Base-by-base conservation (phyloP, 495 filamentous ascomycete genomes). In the Aspergillus asperescens region DNA sequence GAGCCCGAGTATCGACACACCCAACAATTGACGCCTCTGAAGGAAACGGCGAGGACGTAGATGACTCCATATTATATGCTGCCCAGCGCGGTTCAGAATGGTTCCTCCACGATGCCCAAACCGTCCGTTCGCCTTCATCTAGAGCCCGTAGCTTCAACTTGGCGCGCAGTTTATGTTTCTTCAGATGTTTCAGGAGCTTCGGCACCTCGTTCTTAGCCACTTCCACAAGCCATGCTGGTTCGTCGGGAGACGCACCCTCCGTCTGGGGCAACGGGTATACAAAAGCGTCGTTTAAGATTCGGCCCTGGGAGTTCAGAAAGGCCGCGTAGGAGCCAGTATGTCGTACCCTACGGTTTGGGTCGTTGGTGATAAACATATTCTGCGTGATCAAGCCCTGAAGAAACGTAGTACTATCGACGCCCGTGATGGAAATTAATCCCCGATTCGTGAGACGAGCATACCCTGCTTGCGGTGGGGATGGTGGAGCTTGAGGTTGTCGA, bases 221-320 rank as follows among this genome's bases (percentile, higher is more conserved):
- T 57, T 98, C 93, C 56, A 97, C 77, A 34, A 95, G 62, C 77
- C 86, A 95, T 15, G 70, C 73, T 8, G 71, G 73, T n/a, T 81
- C 77, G 5, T 71, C 65, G 5, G 54, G 20, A n/a, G n/a, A n/a
- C 0, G 57, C 20, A 52, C 56, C 47, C 13, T 66, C 50, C 6
- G 66, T 52, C 40, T 69, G 58, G 29, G 74, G 65, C 37, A 78
- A 65, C 4, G 83, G 83, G 73, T 93, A 96, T 24, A 98, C 75
- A 71, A 96, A 95, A 22, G 88, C 87, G 66, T 98, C 93, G 68
- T 90, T 81, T 22, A 96, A 73, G 8, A 96, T 75, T 34, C 89
- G 79, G 37, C 93, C 91, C 56, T 85, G 80, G 16, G 89, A 89
- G 57, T 84, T 95, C 10, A 98, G 79, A 62, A 98, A 96, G 1